A percentile compares a stretch with the other conserved stretches of the same genome.
Conservation (phyloP, 2,329 filamentous ascomycete species). For the Verticillium klebahnii region DNA sequence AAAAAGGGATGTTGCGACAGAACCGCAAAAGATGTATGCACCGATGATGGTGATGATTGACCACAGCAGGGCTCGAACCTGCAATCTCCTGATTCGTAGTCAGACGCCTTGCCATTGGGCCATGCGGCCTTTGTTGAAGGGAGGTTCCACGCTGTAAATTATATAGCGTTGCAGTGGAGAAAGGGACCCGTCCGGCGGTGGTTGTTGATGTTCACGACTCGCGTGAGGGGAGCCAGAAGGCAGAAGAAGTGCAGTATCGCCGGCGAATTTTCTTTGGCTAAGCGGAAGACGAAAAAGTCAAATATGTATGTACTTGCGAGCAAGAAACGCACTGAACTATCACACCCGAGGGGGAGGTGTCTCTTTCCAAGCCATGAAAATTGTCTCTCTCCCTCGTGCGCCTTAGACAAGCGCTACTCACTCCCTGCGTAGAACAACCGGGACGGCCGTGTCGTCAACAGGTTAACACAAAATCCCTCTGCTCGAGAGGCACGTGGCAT, state of each 20-base stretch:
- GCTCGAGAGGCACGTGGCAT: background rate
- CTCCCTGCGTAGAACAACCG: background rate
- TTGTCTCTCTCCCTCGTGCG: background rate
- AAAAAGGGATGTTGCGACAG: no score
- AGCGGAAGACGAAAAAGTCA: background rate
- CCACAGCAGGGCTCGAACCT: conserved; percentile 19
- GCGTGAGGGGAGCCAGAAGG: background rate
- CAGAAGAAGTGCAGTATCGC: background rate
- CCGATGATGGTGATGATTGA: conserved; percentile 5
- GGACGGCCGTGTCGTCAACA: background rate
- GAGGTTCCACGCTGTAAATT: accelerated
- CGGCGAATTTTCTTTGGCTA: background rate
- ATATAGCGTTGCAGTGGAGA: background rate
- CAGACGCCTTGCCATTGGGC: conserved; percentile 39
- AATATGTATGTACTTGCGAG: no score
- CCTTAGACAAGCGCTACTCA: background rate
- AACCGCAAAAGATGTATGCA: background rate
- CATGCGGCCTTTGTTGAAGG: conserved; percentile 12
- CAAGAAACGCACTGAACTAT: background rate
- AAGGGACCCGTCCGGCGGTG: background rate
- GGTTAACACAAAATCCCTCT: background rate
- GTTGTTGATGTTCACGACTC: background rate
- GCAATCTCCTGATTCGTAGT: conserved; percentile 30
- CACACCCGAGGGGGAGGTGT: no score
- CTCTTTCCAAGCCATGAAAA: background rate